Evolutionary conservation across 106 monocot species (phyloP).

Genomic region (Acorus gramineus): DNA sequence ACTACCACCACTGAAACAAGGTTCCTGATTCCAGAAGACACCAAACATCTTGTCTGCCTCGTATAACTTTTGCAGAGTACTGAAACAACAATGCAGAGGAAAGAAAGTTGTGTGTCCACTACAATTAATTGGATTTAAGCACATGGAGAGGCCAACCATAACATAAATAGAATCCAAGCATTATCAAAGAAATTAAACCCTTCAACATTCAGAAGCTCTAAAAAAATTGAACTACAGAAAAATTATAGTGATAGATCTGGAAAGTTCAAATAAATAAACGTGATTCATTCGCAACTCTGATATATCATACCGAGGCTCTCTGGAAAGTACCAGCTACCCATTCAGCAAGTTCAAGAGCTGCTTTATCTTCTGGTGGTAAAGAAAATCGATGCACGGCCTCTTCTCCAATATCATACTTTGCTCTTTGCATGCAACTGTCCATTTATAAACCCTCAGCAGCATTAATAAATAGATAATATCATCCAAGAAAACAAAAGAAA

Average conservation of each 20-base stretch:
- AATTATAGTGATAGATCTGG: not conserved
- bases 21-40: too few species aligned
- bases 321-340: slow-evolving; percentile 69
- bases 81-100: too few species aligned
- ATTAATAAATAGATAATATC: not conserved
- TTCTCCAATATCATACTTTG: slow-evolving; percentile 84
- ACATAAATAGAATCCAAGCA: too few species aligned
- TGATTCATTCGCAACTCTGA: not conserved
- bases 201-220: too few species aligned
- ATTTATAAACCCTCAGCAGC: slow-evolving; percentile 3
- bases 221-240: not conserved
- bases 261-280: not conserved
- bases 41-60: too few species aligned
- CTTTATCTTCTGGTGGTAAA: slow-evolving; percentile 85
- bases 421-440: slow-evolving; percentile 83
- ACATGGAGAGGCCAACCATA: too few species aligned
- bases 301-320: slow-evolving; percentile 42
- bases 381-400: slow-evolving; percentile 88
- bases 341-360: slow-evolving; percentile 71
- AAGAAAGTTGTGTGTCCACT: too few species aligned
- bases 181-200: too few species aligned
- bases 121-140: too few species aligned
- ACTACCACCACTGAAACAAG: too few species aligned
- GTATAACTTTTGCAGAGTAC: too few species aligned
- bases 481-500: not conserved